phyloP scores from a whole-genome alignment of 1,139 yeast species.

The Yamadazyma songkhlaensis region DNA sequence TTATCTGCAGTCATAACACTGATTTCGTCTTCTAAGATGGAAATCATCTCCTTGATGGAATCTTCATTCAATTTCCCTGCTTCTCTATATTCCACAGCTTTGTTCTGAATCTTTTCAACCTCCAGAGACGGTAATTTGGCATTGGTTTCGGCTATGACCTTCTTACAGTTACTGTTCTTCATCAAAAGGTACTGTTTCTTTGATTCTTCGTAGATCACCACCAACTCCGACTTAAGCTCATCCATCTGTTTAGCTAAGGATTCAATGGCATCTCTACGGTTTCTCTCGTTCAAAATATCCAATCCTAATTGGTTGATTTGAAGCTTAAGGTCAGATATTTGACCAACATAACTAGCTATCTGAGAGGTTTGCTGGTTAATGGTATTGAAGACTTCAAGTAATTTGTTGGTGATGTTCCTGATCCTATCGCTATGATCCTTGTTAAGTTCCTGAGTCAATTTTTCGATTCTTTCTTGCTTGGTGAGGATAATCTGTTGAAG shows the following conservation, averaged over 20 bases:
- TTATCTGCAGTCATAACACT: conserved; percentile 36
- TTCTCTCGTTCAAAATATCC: conserved; percentile 28
- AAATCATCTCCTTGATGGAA: conserved; percentile 28
- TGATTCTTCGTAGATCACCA: conserved; percentile 35
- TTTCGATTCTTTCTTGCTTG: conserved; percentile 11
- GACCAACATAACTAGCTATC: not conserved
- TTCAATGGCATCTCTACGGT: conserved; percentile 30
- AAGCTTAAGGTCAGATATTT: conserved; percentile 1
- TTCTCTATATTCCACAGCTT: conserved; percentile 44
- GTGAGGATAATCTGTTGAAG: conserved; percentile 1
- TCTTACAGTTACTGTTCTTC: conserved; percentile 44
- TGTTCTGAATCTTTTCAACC: conserved; percentile 36
- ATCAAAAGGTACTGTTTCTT: conserved; percentile 39
- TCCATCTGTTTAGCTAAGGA: conserved; percentile 34
- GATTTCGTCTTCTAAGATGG: conserved; percentile 38
- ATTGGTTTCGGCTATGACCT: conserved; percentile 39
- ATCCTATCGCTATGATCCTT: conserved; percentile 7
- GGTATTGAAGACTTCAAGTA: not conserved
- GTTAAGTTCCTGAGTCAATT: conserved; percentile 5
- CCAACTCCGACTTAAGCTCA: conserved; percentile 24
- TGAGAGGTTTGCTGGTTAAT: not conserved
- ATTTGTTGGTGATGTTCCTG: conserved; percentile 5
- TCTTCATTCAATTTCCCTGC: conserved; percentile 41
- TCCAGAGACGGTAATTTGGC: conserved; percentile 41
- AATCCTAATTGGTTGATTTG: conserved; percentile 14